Evolutionary conservation across 495 filamentous ascomycete genomes (phyloP), one percentile per base, ranked within the genome.

Genomic region (Hypoxylon fragiforme): DNA sequence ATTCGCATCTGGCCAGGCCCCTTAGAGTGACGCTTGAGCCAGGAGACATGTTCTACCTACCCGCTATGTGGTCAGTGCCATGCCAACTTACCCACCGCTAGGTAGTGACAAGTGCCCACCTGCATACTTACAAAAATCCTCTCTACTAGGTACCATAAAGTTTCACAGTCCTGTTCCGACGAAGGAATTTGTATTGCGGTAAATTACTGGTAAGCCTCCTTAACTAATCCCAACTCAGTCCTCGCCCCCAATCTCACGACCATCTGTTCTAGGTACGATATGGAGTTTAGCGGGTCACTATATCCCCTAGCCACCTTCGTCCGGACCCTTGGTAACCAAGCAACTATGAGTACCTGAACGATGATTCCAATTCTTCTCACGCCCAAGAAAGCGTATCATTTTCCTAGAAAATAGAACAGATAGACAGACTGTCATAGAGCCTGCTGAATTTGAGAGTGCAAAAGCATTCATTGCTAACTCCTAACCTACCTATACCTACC

Each of bases 31-130:
- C 79, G 7, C 64, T 91, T 7, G 59, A 82, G 1, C 74, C 78
- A n/a, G 88, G 88, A 1, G 88, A 92, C 69, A 85, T 92, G 79
- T 58, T 92, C n/a, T 92, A 91, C 69, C 66, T 92, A 16, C 88
- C 88, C 15, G 79, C 84, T 18, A 76, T 90, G 70, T 90, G 87
- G 87, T 87, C 52, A 65, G 79, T 69, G 13, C 21, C 7, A n/a
- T n/a, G n/a, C n/a, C n/a, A n/a, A n/a, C n/a, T n/a, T n/a, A n/a
- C n/a, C n/a, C n/a, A n/a, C n/a, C n/a, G n/a, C n/a, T n/a, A n/a
- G n/a, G n/a, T n/a, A n/a, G n/a, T n/a, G n/a, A n/a, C n/a, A n/a
- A n/a, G n/a, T n/a, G n/a, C n/a, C n/a, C n/a, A n/a, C n/a, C n/a
- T n/a, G n/a, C 3, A 18, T 6, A n/a, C 4, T 3, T 37, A 7